Evolutionary conservation across 352 stramenopile genomes (phyloP), one percentile per base, ranked within the genome.

Genomic region (Globisporangium abappressorium): DNA sequence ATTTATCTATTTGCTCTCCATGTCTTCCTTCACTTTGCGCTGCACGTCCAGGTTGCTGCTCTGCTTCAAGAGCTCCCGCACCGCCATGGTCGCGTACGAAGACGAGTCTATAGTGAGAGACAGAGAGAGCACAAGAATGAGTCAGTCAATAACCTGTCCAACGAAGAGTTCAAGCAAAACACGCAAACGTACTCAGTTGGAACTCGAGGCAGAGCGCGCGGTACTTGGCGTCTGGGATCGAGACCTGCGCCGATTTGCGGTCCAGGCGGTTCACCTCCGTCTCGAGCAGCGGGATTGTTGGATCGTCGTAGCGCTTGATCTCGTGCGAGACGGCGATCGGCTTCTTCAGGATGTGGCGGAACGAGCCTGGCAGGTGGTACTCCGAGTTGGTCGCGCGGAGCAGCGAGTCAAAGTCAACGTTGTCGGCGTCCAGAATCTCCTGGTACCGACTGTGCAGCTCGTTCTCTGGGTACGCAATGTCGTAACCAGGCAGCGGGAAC

Each of bases 21-120:
- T 47, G 11, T 68, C 61, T 8, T 68, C 55, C 54, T 68, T 72
- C 26, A 64, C 54, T 46, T 72, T 72, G 53, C 20, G 54, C 36
- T 72, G 68, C 36, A 90, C 84, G 60, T 90, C 76, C 26, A 85
- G 71, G 62, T 79, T 97, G 80, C 74, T 98, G 75, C 74, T 97
- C 71, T 90, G 87, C 76, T 98, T 98, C 68, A 98, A 96, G n/a
- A 99, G 72, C 71, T 99, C 97, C 62, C 97, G 86, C 56, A 99
- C 79, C 5, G 92, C 94, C 72, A 98, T 98, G 12, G 94, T 99
- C 22, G 97, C 97, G 81, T 99, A 99, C 36, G 93, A 90, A 6
- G 93, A 98, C 28, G 94, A 73, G 62, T 82, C 83, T 86, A 57
- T 7, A 22, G 14, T 24, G 43, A 5, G 18, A 41, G 0, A 33